Conservation (phyloP, 2,329 filamentous ascomycete species). For the Fusarium caatingaense region DNA sequence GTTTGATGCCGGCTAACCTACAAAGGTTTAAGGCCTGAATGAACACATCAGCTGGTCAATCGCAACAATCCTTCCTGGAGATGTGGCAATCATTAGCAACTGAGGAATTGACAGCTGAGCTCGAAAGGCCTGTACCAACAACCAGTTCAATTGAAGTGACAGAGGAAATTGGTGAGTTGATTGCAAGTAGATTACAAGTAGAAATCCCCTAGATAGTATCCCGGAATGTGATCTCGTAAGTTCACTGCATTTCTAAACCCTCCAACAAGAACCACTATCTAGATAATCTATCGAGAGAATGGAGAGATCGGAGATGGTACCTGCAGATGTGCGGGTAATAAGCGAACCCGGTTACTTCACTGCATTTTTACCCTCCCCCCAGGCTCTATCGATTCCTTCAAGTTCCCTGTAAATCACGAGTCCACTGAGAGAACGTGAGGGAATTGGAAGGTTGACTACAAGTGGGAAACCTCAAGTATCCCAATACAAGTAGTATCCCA, state of each 20-base stretch:
- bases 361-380: too few relatives aligned
- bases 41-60: neutral
- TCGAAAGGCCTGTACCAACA: neutral
- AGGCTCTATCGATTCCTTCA: too few relatives aligned
- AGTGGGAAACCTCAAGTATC: too few relatives aligned
- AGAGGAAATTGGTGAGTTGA: neutral
- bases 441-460: too few relatives aligned
- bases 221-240: too few relatives aligned
- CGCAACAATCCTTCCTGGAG: neutral
- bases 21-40: rapidly evolving
- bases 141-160: neutral
- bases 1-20: neutral
- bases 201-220: neutral
- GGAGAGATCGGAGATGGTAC: too few relatives aligned
- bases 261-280: neutral
- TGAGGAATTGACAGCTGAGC: neutral
- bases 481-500: too few relatives aligned
- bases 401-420: too few relatives aligned
- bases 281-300: too few relatives aligned
- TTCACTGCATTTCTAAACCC: neutral
- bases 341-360: too few relatives aligned
- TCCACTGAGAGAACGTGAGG: too few relatives aligned
- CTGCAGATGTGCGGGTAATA: too few relatives aligned
- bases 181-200: neutral
- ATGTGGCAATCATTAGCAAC: neutral